Evolutionary conservation across 1,284 basidiomycete genomes (phyloP), one percentile per base, ranked within the genome.

Genomic region (Trichosporon sp.): DNA sequence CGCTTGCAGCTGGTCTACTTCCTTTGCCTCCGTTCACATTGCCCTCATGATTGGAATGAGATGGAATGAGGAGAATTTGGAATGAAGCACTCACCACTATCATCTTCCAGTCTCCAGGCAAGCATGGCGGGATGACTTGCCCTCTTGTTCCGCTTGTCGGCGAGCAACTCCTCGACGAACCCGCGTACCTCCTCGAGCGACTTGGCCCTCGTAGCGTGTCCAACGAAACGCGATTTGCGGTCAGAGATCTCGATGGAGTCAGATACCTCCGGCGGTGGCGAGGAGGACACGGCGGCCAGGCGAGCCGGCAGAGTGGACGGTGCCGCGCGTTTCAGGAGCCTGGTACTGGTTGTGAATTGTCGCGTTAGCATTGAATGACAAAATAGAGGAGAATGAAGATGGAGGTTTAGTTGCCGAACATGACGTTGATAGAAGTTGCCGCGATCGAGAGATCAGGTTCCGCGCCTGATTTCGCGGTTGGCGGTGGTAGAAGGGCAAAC

Each of bases 61-160:
- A 26, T 26, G 26, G 26, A 26, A 26, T 26, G 26, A 26, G 26
- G 26, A 26, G 26, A 26, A 26, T 26, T 26, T 26, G 26, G 26
- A 37, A 37, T 37, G 35, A 37, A 37, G 14, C 37, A 61, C 32
- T 59, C 43, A 66, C 43, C 38, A 26, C 11, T 77, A 78, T 73
- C 38, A 79, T 76, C 78, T n/a, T 72, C 75, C 21, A 84, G 78
- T 26, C 83, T 73, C 78, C 83, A 96, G 43, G 93, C 93, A 76
- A 94, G 91, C 68, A 96, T 95, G 54, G 91, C 88, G 2, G 93
- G 93, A 85, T 95, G 93, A 0, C 92, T 89, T 0, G 93, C 93
- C 35, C 91, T 82, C 3, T 81, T 79, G 51, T 84, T 81, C 75
- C 84, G 83, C 69, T 76, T 78, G 74, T 95, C 93, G 4, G 89